phyloP scores from a whole-genome alignment of 2,329 filamentous ascomycete species.

The Trematosphaeria pertusa region DNA sequence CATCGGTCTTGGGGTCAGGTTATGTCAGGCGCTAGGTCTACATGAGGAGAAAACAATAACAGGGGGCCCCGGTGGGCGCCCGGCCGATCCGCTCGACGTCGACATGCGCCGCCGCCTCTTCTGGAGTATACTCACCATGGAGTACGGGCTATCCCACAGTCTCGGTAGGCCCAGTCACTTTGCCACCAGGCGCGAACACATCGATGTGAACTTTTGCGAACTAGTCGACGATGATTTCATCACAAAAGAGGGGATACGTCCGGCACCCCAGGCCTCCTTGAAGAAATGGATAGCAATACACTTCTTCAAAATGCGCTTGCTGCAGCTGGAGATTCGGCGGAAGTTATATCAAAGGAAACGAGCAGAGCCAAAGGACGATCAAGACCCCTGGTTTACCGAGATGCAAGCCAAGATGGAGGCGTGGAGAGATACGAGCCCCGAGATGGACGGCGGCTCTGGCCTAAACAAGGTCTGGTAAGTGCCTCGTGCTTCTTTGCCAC shows the following conservation, averaged over 20 bases:
- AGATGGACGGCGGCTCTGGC: slow-evolving; percentile 69
- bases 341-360: slow-evolving; percentile 86
- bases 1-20: slow-evolving; percentile 82
- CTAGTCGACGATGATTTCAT: slow-evolving; percentile 84
- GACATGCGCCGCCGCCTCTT: slow-evolving; percentile 89
- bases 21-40: slow-evolving; percentile 88
- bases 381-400: slow-evolving; percentile 83
- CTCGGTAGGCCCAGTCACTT: slow-evolving; percentile 88
- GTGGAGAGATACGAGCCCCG: slow-evolving; percentile 80
- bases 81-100: slow-evolving; percentile 74
- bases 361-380: slow-evolving; percentile 75
- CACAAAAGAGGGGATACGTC: slow-evolving; percentile 74
- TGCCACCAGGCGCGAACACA: slow-evolving; percentile 78
- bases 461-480: slow-evolving; percentile 83
- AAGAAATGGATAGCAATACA: slow-evolving; percentile 92
- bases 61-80: slow-evolving; percentile 64
- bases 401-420: slow-evolving; percentile 80
- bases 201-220: slow-evolving; percentile 87
- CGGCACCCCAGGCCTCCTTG: slow-evolving; percentile 72
- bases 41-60: slow-evolving; percentile 88
- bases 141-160: slow-evolving; percentile 84
- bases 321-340: slow-evolving; percentile 87
- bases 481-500: too few relatives aligned
- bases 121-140: slow-evolving; percentile 89
- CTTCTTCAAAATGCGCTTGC: slow-evolving; percentile 87